phyloP scores from a whole-genome alignment of 495 filamentous ascomycete species.

The Lasiosphaeria miniovina region DNA sequence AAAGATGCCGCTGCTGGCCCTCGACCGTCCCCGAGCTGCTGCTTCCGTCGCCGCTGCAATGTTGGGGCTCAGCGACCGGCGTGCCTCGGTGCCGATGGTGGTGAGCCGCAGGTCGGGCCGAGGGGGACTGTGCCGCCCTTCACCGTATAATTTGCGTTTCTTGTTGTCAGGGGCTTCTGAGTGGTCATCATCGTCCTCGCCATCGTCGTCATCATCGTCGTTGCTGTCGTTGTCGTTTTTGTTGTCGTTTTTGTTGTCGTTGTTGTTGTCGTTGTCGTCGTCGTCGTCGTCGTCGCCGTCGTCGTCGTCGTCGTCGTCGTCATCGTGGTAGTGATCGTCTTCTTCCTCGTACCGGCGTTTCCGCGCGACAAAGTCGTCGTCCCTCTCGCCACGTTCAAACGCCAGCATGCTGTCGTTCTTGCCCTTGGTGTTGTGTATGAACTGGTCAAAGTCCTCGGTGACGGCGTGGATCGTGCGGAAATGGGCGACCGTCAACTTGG shows the following conservation, averaged over 20 bases:
- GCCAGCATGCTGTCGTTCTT: slow-evolving; percentile 13
- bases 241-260: slow-evolving; percentile 2
- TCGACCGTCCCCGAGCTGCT: background rate
- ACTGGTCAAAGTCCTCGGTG: slow-evolving; percentile 19
- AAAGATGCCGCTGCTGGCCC: slow-evolving; percentile 3
- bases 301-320: background rate
- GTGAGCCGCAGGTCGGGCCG: background rate
- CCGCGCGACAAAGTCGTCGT: slow-evolving; percentile 10
- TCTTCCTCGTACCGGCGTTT: background rate
- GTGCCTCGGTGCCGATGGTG: background rate
- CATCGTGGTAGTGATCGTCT: background rate
- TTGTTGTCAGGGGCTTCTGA: background rate
- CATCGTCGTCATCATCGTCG: background rate
- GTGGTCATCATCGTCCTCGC: background rate
- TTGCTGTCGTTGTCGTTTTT: slow-evolving; percentile 6
- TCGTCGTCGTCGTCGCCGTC: background rate
- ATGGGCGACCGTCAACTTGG: slow-evolving; percentile 15
- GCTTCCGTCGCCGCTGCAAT: background rate
- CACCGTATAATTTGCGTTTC: background rate
- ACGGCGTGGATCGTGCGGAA: slow-evolving; percentile 19
- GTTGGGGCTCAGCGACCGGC: slow-evolving; percentile 3
- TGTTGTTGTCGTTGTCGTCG: slow-evolving; percentile 12
- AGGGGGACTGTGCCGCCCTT: background rate
- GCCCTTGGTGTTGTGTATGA: slow-evolving; percentile 14
- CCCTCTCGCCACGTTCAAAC: slow-evolving; percentile 17